Evolutionary conservation across 2,329 filamentous ascomycete genomes (phyloP), one percentile per base, ranked within the genome.

Genomic region (Zymoseptoria crescenta): DNA sequence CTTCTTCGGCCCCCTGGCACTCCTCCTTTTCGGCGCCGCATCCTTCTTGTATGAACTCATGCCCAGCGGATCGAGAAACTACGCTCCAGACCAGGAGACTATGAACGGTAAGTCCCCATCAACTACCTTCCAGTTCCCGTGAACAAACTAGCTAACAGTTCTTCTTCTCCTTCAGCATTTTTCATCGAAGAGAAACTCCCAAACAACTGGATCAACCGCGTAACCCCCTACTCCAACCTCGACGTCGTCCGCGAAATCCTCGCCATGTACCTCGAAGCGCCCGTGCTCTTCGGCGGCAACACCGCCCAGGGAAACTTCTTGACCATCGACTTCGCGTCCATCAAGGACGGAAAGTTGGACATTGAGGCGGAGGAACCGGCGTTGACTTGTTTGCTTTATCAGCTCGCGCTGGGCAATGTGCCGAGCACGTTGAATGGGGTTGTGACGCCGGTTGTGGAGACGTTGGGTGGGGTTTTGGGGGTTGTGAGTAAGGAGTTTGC

Each of bases 21-120:
- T 77, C 4, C 68, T 78, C 5, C 69, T 76, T 20, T 76, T 72
- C 62, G 75, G 76, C 52, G 75, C 76, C 49, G 72, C 76, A 3
- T 74, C 72, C 48, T 78, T 78, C 70, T 59, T 78, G 8, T 78
- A 77, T 68, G 73, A 76, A 59, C 69, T 77, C 13, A 75, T 68
- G 60, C 74, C 76, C 3, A 68, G 62, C 19, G 70, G 70, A 52
- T 69, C 64, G 29, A 63, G 49, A 9, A 58, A 21, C 8, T 56
- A 16, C 59, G 61, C 16, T 6, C 56, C 58, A n/a, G 61, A 63
- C 30, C 55, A 55, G 27, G 28, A 51, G 2, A 61, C 58, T 6
- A 64, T 64, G 59, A 52, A 59, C 57, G 24, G 24, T 24, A 24
- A 2, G 24, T 24, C 24, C 24, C 24, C 24, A 24, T 24, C 24